Evolutionary conservation across 31 red algal genomes (phyloP), one percentile per base, ranked within the genome.

Genomic region (Asparagopsis taxiformis): DNA sequence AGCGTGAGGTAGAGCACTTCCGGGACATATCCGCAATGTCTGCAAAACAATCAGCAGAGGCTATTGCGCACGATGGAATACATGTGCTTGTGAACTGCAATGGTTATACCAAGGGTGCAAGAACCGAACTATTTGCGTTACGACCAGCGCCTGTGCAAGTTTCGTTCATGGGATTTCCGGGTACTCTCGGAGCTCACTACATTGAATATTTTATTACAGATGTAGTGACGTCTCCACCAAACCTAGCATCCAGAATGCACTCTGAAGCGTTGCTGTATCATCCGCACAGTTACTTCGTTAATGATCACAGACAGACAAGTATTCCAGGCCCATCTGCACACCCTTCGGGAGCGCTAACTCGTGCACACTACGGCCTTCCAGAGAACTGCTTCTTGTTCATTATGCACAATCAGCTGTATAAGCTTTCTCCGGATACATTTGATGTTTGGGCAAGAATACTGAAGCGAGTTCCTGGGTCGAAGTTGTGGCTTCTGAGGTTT

Each of bases 1-100:
- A n/a, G 79, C 30, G 39, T 36, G 71, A 84, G 55, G 71, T 74
- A n/a, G 89, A 93, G 55, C 89, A 93, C 48, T 93, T 93, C 73
- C 63, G 82, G 21, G 89, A 93, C 64, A 93, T 93, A 17, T 93
- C 89, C 65, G 75, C n/a, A n/a, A n/a, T n/a, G n/a, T n/a, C n/a
- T n/a, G n/a, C n/a, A n/a, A n/a, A n/a, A n/a, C n/a, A n/a, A 29
- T 82, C 89, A 7, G 89, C 89, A 3, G 80, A 82, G 35, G 63
- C 82, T 19, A 93, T 93, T 38, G 89, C 89, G 28, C 68, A 66
- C 31, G 89, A 93, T 43, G 89, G 89, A 3, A 84, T 93, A 21
- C 89, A 93, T 63, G 80, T 93, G 8, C 70, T 93, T 8, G 79
- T 93, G 34, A 93, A 93, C 41, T 82, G 80, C n/a, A n/a, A n/a